A percentile compares a stretch with the other conserved stretches of the same genome.
Evolutionary conservation across 805 yeast genomes (phyloP).

Genomic region (Teunomyces funiuensis): DNA sequence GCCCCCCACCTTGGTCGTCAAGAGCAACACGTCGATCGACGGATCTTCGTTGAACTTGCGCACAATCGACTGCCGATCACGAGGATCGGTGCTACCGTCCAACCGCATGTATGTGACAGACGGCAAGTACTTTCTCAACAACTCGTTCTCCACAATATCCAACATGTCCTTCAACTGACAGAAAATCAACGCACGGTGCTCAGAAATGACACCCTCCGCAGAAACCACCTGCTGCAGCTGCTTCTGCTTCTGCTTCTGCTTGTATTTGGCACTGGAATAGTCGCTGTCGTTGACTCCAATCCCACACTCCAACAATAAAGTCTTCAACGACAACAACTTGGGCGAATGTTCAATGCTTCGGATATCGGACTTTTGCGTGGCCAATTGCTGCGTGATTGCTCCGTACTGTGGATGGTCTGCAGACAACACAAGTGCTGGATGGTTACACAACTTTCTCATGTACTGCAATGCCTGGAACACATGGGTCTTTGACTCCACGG

Average conservation of each 20-base stretch:
- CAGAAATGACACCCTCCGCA: slow-evolving; percentile 75
- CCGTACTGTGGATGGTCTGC: slow-evolving; percentile 78
- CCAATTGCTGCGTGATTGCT: slow-evolving; percentile 64
- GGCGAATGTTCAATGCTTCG: slow-evolving; percentile 87
- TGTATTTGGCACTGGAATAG: slow-evolving; percentile 28
- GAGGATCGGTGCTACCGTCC: slow-evolving; percentile 92
- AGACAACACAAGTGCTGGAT: slow-evolving; percentile 86
- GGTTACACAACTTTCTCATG: slow-evolving; percentile 95
- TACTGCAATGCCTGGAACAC: slow-evolving; percentile 97
- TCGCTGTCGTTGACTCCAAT: slow-evolving; percentile 57
- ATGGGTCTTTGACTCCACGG: slow-evolving; percentile 70
- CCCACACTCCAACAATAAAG: slow-evolving; percentile 86
- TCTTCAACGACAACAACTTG: slow-evolving; percentile 78
- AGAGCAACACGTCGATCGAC: slow-evolving; percentile 84
- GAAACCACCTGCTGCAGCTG: slow-evolving; percentile 38
- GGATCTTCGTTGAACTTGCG: slow-evolving; percentile 94
- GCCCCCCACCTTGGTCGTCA: slow-evolving; percentile 99
- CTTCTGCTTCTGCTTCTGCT: slow-evolving; percentile 33
- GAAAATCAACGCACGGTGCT: slow-evolving; percentile 91
- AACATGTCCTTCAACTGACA: slow-evolving; percentile 98
- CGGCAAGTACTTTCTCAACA: slow-evolving; percentile 81
- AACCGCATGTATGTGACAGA: slow-evolving; percentile 89
- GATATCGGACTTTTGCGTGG: slow-evolving; percentile 55
- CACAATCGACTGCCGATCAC: slow-evolving; percentile 88
- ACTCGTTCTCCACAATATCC: slow-evolving; percentile 90